A percentile compares a stretch with the other conserved stretches of the same genome.
Conservation (phyloP, 1,139 yeast species). For the Hyphopichia fennica region DNA sequence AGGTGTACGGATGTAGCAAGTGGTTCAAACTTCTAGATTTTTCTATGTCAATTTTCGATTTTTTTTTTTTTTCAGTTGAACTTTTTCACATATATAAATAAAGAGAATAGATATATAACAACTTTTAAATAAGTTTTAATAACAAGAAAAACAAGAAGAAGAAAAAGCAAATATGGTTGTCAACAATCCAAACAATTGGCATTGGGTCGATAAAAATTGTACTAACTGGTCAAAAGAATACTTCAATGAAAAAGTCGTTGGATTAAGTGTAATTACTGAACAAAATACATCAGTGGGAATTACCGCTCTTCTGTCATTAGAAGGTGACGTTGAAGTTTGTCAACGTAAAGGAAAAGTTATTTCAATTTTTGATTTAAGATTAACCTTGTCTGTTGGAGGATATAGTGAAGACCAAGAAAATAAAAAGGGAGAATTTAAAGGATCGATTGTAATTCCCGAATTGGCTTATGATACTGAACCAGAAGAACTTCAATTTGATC, state of each 20-base stretch:
- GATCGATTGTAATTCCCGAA: conserved; percentile 84
- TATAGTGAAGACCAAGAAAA: conserved; percentile 26
- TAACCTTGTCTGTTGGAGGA: conserved; percentile 65
- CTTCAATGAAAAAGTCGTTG: conserved; percentile 59
- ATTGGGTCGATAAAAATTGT: conserved; percentile 99
- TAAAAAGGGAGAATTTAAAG: conserved; percentile 45
- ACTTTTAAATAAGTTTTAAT: no score
- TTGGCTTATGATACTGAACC: conserved; percentile 90
- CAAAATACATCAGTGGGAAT: conserved; percentile 44
- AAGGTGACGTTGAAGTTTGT: conserved; percentile 95
- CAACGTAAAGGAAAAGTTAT: conserved; percentile 97
- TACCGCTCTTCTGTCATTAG: conserved; percentile 62
- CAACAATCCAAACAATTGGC: conserved; percentile 64
- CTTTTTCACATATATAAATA: background rate
- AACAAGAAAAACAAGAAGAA: background rate
- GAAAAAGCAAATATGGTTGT: conserved; percentile 38
- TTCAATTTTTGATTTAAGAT: conserved; percentile 78
- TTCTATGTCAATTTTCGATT: background rate
- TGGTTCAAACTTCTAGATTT: conserved; percentile 2
- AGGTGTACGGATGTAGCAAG: conserved; percentile 2
- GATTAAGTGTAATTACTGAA: conserved; percentile 40
- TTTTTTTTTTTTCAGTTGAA: background rate
- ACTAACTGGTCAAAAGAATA: conserved; percentile 84
- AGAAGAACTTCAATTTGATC: conserved; percentile 82
- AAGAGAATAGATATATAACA: no score